Evolutionary conservation across 495 filamentous ascomycete genomes (phyloP).

Genomic region (Hyphodiscus hymeniophilus): DNA sequence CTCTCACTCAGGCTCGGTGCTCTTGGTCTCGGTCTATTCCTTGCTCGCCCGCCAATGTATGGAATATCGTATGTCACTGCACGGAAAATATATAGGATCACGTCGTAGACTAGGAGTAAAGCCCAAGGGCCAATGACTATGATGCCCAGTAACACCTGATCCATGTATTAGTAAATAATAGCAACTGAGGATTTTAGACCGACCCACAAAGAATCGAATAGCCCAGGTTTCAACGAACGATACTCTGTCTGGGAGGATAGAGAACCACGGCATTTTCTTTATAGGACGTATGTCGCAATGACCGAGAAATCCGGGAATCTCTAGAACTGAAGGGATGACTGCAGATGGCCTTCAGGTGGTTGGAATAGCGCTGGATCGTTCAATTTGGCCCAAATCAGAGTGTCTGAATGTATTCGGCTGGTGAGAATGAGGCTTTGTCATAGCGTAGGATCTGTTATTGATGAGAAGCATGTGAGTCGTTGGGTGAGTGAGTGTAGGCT

Average conservation of each 20-base stretch:
- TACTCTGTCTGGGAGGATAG: constrained; percentile 50
- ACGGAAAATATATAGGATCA: constrained; percentile 56
- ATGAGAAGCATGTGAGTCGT: not conserved
- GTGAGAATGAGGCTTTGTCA: constrained; percentile 6
- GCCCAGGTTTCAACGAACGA: constrained; percentile 55
- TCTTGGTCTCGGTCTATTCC: constrained; percentile 51
- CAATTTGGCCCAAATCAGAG: not conserved
- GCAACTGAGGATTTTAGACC: not conserved
- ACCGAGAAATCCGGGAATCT: constrained; percentile 5
- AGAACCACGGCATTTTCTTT: constrained; percentile 54
- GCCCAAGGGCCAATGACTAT: constrained; percentile 62
- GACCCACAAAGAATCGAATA: constrained; percentile 53
- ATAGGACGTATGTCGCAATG: not conserved
- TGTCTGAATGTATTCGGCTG: not conserved
- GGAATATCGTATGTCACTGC: constrained; percentile 51
- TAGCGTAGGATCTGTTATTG: not conserved
- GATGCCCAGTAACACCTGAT: constrained; percentile 53
- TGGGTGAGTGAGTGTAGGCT: no score
- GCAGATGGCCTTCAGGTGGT: no score
- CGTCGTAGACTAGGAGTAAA: constrained; percentile 57
- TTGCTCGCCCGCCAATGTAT: constrained; percentile 53
- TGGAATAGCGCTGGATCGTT: no score
- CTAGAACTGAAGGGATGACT: no score
- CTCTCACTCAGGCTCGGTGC: constrained; percentile 56
- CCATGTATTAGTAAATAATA: not conserved